A percentile compares a stretch with the other conserved stretches of the same genome.
Conservation (phyloP, 2,329 filamentous ascomycete species). For the Claviceps fusiformis region DNA sequence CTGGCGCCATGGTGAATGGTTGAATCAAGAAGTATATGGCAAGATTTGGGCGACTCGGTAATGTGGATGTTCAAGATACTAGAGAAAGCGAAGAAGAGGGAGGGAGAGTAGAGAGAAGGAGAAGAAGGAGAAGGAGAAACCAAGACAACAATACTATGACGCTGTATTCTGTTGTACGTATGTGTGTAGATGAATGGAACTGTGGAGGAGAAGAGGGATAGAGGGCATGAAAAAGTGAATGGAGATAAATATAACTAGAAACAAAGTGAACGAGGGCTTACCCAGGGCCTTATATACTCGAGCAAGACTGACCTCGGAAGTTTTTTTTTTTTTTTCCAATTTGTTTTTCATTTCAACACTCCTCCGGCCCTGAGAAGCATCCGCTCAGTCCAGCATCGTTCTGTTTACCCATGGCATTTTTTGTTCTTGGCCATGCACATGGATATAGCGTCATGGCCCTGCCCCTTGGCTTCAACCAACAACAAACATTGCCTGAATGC, state of each 20-base stretch:
- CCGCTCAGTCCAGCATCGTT: neutral
- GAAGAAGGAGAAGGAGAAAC: too few relatives aligned
- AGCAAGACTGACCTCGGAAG: neutral
- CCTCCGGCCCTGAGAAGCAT: neutral
- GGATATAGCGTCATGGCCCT: neutral
- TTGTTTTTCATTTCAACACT: neutral
- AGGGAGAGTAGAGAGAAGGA: neutral
- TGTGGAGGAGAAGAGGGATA: neutral
- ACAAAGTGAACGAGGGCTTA: neutral
- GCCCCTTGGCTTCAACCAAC: neutral
- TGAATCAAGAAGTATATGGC: neutral
- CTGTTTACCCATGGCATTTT: neutral
- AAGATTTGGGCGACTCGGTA: neutral
- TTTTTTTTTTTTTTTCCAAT: too few relatives aligned
- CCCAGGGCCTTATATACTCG: neutral
- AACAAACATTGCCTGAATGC: neutral
- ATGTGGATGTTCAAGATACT: neutral
- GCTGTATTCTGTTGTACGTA: too few relatives aligned
- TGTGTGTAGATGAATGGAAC: too few relatives aligned
- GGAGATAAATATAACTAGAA: neutral
- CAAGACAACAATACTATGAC: too few relatives aligned
- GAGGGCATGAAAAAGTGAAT: neutral
- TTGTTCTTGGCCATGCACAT: neutral
- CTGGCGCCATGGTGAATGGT: conserved; percentile 20
- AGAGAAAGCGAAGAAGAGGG: conserved; percentile 4